Percentiles rank a stretch among this genome's conserved stretches.
Evolutionary conservation across 805 yeast species (phyloP).

Genomic region (Wickerhamiella kazuoi): DNA sequence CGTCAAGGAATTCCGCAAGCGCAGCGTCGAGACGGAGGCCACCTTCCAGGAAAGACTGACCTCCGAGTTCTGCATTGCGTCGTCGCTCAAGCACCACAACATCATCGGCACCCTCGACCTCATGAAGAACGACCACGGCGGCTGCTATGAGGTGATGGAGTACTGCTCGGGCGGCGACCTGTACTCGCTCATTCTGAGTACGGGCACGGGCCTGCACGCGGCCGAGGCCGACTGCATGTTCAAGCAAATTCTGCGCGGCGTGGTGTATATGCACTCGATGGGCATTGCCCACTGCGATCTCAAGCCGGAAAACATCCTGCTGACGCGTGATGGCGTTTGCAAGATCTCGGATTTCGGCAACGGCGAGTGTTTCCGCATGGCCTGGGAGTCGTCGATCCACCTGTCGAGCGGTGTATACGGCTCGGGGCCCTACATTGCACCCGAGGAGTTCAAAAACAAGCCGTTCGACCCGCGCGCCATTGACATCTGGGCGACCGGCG

Average conservation of each 20-base stretch:
- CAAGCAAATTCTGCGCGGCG: conserved; percentile 70
- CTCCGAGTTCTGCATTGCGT: conserved; percentile 79
- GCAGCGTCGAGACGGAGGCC: conserved; percentile 38
- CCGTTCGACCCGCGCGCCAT: conserved; percentile 61
- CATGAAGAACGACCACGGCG: conserved; percentile 54
- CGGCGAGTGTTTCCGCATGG: conserved; percentile 75
- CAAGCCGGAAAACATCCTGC: conserved; percentile 70
- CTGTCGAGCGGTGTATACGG: conserved; percentile 64
- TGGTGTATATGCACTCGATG: conserved; percentile 69
- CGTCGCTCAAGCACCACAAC: conserved; percentile 56
- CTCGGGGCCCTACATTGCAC: conserved; percentile 80
- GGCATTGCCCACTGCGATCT: conserved; percentile 92
- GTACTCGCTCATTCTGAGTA: conserved; percentile 37
- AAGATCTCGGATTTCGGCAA: conserved; percentile 81
- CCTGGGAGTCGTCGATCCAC: conserved; percentile 67
- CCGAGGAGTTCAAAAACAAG: conserved; percentile 53
- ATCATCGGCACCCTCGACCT: conserved; percentile 64
- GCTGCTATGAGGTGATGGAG: conserved; percentile 86
- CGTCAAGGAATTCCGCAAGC: conserved; percentile 54
- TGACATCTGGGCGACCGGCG: conserved; percentile 82
- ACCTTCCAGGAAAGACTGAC: conserved; percentile 57
- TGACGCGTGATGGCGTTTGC: conserved; percentile 47
- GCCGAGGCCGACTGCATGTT: conserved; percentile 76
- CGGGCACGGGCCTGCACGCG: conserved; percentile 37
- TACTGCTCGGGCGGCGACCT: conserved; percentile 80